A percentile compares a stretch with the other conserved stretches of the same genome.
phyloP scores from a whole-genome alignment of 2,329 filamentous ascomycete genomes.

The Xylaria sp. region DNA sequence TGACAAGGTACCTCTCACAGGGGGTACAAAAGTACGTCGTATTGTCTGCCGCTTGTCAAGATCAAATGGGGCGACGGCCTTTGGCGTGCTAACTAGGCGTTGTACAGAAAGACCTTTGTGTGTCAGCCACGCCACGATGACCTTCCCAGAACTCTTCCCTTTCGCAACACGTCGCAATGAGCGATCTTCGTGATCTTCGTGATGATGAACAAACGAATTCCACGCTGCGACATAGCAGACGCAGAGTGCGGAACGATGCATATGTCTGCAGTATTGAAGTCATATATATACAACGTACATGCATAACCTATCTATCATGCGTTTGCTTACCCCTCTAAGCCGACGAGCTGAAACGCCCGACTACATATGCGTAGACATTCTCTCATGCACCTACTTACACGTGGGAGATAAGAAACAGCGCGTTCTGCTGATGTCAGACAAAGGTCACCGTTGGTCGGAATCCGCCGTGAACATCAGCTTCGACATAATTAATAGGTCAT shows the following conservation, averaged over 20 bases:
- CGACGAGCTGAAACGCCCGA: constrained; percentile 23
- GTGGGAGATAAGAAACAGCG: constrained; percentile 25
- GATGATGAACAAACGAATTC: constrained; percentile 20
- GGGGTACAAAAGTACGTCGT: too few species aligned
- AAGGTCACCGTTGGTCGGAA: constrained; percentile 19
- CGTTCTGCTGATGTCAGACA: constrained; percentile 38
- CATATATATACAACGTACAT: constrained; percentile 7
- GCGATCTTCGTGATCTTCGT: constrained; percentile 17
- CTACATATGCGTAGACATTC: constrained; percentile 27
- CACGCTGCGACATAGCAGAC: constrained; percentile 22
- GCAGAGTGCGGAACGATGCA: constrained; percentile 34
- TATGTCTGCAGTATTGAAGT: constrained; percentile 14
- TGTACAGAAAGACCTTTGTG: not conserved
- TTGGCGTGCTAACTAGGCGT: constrained; percentile 19
- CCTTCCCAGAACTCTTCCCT: too few species aligned
- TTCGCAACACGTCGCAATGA: constrained; percentile 27
- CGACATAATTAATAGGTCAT: constrained; percentile 14
- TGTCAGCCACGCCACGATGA: constrained; percentile 15
- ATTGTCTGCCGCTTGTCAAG: constrained; percentile 27
- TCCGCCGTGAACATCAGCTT: not conserved
- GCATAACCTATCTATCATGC: not conserved
- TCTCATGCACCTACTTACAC: constrained; percentile 35
- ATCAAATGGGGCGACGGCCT: constrained; percentile 32
- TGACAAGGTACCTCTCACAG: too few species aligned
- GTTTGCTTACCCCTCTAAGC: constrained; percentile 24